Percentiles rank a stretch among this genome's conserved stretches.
Conservation (phyloP, 2,329 filamentous ascomycete genomes). For the Pezicula radicicola region DNA sequence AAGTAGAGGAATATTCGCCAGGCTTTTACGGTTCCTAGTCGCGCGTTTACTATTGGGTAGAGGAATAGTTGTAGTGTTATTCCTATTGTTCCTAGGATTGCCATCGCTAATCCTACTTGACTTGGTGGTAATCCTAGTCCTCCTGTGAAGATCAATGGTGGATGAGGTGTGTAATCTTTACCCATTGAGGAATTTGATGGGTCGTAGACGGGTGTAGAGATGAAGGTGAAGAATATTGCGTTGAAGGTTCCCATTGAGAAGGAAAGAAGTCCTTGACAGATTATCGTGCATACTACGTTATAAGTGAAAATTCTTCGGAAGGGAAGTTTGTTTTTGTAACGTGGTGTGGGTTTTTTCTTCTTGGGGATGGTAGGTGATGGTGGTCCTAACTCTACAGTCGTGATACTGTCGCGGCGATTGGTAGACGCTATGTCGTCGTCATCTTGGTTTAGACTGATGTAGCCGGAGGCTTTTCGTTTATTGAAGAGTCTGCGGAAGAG, state of each 20-base stretch:
- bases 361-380: constrained; percentile 12
- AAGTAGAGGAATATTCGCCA: constrained; percentile 67
- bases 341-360: constrained; percentile 19
- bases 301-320: constrained; percentile 39
- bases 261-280: constrained; percentile 55
- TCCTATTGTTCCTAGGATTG: constrained; percentile 73
- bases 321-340: constrained; percentile 35
- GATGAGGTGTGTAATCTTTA: constrained; percentile 45
- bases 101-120: constrained; percentile 74
- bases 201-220: constrained; percentile 52
- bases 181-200: constrained; percentile 37
- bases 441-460: neutral
- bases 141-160: constrained; percentile 51
- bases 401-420: constrained; percentile 4
- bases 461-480: neutral
- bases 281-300: constrained; percentile 40
- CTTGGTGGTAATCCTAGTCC: constrained; percentile 72
- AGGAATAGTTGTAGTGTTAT: constrained; percentile 69
- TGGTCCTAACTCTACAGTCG: constrained; percentile 7
- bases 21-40: constrained; percentile 64
- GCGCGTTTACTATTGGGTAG: constrained; percentile 65
- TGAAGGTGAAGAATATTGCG: constrained; percentile 58
- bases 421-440: constrained; percentile 4
- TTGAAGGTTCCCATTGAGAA: constrained; percentile 61
- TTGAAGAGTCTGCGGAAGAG: constrained; percentile 10